Evolutionary conservation across 441 rosid species (phyloP).

Genomic region (Mallotus japonicus): DNA sequence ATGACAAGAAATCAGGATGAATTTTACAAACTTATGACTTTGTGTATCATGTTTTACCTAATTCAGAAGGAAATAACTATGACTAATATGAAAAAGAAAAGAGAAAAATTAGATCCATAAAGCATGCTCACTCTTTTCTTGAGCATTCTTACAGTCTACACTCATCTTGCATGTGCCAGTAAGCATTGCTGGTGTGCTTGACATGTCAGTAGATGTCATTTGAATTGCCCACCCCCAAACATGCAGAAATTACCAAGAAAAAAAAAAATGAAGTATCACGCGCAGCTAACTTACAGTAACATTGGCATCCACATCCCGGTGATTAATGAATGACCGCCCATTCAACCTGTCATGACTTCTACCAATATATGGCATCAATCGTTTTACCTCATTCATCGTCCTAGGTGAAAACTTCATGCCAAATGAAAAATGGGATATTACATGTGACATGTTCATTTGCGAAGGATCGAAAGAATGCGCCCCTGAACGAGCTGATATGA

Average conservation of each 20-base stretch:
- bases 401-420: slow-evolving; percentile 62
- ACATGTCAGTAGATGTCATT: not conserved
- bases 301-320: slow-evolving; percentile 74
- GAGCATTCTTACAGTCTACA: slow-evolving; percentile 11
- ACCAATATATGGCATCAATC: slow-evolving; percentile 77
- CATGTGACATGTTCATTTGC: slow-evolving; percentile 95
- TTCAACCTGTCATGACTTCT: slow-evolving; percentile 79
- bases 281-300: slow-evolving; percentile 75
- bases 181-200: not conserved
- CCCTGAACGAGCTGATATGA: slow-evolving; percentile 81
- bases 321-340: slow-evolving; percentile 76
- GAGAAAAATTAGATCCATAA: not conserved
- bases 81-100: slow-evolving; percentile 8
- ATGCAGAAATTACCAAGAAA: slow-evolving; percentile 3
- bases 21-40: not conserved
- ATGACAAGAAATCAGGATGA: not conserved
- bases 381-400: slow-evolving; percentile 59
- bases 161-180: not conserved
- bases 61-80: not conserved
- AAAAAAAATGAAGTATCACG: slow-evolving; percentile 16
- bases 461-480: slow-evolving; percentile 92
- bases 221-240: slow-evolving; percentile 10
- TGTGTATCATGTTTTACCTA: not conserved
- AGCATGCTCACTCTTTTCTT: slow-evolving; percentile 3
- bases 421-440: slow-evolving; percentile 79